Conservation (phyloP, 257 asterid genomes). For the Rubia yunnanensis region DNA sequence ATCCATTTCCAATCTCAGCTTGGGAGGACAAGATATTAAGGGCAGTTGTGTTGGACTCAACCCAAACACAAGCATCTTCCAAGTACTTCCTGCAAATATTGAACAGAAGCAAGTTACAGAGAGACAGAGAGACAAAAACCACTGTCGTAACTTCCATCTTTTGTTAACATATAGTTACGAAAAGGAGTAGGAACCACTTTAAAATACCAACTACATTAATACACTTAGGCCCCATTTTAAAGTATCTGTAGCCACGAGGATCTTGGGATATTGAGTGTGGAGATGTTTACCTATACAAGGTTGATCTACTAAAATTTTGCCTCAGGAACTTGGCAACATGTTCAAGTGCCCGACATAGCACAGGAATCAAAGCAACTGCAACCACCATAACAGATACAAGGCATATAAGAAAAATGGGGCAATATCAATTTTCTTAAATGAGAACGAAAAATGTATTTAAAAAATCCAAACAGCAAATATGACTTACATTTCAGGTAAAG, state of each 20-base stretch:
- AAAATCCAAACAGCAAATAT: background rate
- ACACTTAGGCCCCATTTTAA: background rate
- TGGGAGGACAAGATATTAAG: slow-evolving; percentile 77
- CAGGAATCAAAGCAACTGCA: slow-evolving; percentile 82
- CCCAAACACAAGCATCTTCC: slow-evolving; percentile 93
- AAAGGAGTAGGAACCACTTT: background rate
- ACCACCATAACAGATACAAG: background rate
- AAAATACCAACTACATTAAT: background rate
- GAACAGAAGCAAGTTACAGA: slow-evolving; percentile 15
- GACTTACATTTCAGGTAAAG: slow-evolving; percentile 74
- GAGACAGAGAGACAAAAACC: background rate
- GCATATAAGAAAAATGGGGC: background rate
- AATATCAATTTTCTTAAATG: background rate
- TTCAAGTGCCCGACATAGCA: slow-evolving; percentile 70
- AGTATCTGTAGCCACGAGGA: background rate
- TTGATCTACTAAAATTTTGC: slow-evolving; percentile 73
- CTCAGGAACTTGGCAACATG: slow-evolving; percentile 78
- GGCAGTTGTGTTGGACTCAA: slow-evolving; percentile 75
- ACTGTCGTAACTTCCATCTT: background rate
- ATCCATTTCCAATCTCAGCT: slow-evolving; percentile 82
- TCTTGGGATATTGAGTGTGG: background rate
- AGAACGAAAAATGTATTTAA: background rate
- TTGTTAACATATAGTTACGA: background rate
- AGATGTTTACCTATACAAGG: slow-evolving; percentile 59
- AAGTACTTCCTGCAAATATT: slow-evolving; percentile 68